A percentile compares a stretch with the other conserved stretches of the same genome.
phyloP scores from a whole-genome alignment of 106 monocot species.

The Allium sativum region DNA sequence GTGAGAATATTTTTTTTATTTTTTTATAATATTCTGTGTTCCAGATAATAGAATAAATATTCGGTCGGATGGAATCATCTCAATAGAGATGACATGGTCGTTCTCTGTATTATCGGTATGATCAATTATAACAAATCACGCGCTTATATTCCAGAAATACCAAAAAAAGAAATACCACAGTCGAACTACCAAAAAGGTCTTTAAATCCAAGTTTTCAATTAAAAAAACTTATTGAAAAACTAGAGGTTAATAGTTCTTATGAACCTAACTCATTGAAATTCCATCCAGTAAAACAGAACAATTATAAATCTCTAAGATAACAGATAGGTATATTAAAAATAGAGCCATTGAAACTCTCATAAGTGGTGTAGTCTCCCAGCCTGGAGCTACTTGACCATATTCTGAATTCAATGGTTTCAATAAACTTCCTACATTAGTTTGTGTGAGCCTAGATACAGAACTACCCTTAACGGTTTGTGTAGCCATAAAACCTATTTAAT shows the following conservation, averaged over 20 bases:
- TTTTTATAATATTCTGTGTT: not conserved
- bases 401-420: conserved; percentile 10
- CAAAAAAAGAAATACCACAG: not conserved
- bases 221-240: not conserved
- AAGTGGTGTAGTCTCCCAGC: not conserved
- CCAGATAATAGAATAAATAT: not conserved
- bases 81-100: not conserved
- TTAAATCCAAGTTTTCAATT: not conserved
- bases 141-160: not conserved
- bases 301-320: not conserved
- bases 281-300: not conserved
- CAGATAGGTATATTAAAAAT: not conserved
- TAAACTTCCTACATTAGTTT: conserved; percentile 4
- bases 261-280: not conserved
- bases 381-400: conserved; percentile 7
- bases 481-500: too few species aligned
- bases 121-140: not conserved
- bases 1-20: not conserved
- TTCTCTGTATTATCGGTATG: not conserved
- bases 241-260: not conserved
- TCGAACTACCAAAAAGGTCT: not conserved
- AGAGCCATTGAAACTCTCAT: not conserved
- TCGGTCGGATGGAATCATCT: not conserved
- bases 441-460: conserved; percentile 4
- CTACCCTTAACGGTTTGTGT: not conserved